phyloP scores from a whole-genome alignment of 2,329 filamentous ascomycete species.

The Bertia moriformis region DNA sequence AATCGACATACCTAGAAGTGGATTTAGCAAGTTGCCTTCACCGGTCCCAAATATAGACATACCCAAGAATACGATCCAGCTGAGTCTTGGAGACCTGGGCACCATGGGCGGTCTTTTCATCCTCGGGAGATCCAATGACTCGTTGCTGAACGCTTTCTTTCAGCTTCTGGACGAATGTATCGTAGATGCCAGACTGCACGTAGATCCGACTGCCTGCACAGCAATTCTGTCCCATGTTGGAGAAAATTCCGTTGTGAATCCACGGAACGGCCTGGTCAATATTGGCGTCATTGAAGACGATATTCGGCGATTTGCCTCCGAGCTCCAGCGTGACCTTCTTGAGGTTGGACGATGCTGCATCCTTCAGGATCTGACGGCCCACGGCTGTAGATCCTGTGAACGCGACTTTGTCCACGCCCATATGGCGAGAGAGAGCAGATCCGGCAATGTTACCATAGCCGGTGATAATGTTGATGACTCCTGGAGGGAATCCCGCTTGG shows the following conservation, averaged over 20 bases:
- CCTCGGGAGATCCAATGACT: no score
- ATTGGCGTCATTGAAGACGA: constrained; percentile 40
- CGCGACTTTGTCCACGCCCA: constrained; percentile 46
- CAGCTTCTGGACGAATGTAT: constrained; percentile 33
- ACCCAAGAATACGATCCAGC: constrained; percentile 18
- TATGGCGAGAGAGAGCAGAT: constrained; percentile 29
- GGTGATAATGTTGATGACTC: constrained; percentile 42
- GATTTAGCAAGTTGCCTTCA: no score
- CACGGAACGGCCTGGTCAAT: constrained; percentile 40
- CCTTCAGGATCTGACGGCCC: constrained; percentile 42
- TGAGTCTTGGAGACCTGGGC: constrained; percentile 42
- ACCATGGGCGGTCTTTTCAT: constrained; percentile 38
- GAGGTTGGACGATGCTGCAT: constrained; percentile 38
- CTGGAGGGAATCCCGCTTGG: constrained; percentile 44
- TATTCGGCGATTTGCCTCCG: constrained; percentile 41
- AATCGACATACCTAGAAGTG: no score
- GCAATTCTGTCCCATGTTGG: constrained; percentile 13
- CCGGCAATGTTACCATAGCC: constrained; percentile 26
- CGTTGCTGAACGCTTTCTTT: no score
- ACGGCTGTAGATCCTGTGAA: constrained; percentile 45
- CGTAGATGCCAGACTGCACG: constrained; percentile 40
- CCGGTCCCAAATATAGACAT: no score
- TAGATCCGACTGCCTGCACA: constrained; percentile 48
- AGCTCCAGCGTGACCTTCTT: constrained; percentile 45
- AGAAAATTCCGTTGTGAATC: constrained; percentile 26